Evolutionary conservation across 371 early-diverging fungal genomes (phyloP), one percentile per base, ranked within the genome.

Genomic region (Choanephora cucurbitarum): DNA sequence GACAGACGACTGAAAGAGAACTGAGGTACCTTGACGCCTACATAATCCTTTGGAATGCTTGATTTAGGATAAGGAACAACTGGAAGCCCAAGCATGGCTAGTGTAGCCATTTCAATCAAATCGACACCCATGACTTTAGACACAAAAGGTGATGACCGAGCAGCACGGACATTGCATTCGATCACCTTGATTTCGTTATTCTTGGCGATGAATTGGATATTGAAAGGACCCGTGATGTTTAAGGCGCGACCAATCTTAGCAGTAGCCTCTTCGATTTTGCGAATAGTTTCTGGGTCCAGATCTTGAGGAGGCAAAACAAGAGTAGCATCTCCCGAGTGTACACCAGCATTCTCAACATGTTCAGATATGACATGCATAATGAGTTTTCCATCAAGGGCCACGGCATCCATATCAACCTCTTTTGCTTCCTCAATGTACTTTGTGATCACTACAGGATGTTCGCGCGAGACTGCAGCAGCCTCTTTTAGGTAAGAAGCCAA

Each of bases 291-390:
- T 22, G 91, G 91, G 60, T 92, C 93, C 60, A 94, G 73, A 68
- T 95, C 94, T 71, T 91, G 93, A 32, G 95, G 94, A 41, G 95
- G 95, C 57, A 94, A 82, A 24, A 97, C 86, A 40, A 97, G 72
- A 9, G 95, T 96, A 22, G 97, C 97, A 76, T 97, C 97, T 60
- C 97, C 97, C 50, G 95, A 94, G 80, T 97, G 97, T 15, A 96
- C 96, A 60, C 97, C 97, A 42, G 97, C 97, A 66, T 94, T 93
- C 73, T 97, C 97, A 31, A 97, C 91, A 67, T 97, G 97, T 76
- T 95, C 93, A 22, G 92, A 88, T 34, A 97, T 81, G 42, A 90
- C 94, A 66, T 94, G 93, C 82, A 90, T 84, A 33, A 94, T 62
- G 54, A 97, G 64, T 71, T 92, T 89, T 31, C 97, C 97, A 49